Conservation (phyloP, 768 basidiomycete genomes). For the Kwoniella mangroviensis region DNA sequence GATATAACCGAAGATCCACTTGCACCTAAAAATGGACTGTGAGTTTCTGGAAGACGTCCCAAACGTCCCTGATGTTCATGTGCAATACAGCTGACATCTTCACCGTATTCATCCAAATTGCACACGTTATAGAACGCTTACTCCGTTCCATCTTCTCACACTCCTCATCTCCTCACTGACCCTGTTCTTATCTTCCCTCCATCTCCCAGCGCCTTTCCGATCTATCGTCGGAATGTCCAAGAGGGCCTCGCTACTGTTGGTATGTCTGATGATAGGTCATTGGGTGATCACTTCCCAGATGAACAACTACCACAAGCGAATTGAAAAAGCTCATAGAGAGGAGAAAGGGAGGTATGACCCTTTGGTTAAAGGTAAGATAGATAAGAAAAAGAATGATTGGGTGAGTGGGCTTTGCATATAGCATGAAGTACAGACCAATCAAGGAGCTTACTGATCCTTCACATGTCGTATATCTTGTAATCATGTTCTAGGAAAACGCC, state of each 20-base stretch:
- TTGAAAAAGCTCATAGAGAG: slow-evolving; percentile 14
- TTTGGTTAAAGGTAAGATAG: slow-evolving; percentile 21
- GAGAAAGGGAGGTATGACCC: slow-evolving; percentile 19
- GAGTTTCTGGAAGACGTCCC: not conserved
- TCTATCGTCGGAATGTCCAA: slow-evolving; percentile 29
- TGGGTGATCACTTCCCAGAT: slow-evolving; percentile 26
- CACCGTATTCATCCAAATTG: not conserved
- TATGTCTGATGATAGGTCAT: slow-evolving; percentile 34
- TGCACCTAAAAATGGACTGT: slow-evolving; percentile 23
- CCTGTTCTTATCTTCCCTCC: slow-evolving; percentile 32
- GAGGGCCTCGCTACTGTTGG: slow-evolving; percentile 33
- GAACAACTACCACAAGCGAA: slow-evolving; percentile 10
- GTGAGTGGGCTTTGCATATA: slow-evolving; percentile 10
- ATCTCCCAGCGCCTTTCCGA: slow-evolving; percentile 30
- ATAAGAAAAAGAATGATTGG: slow-evolving; percentile 34
- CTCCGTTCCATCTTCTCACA: slow-evolving; percentile 42
- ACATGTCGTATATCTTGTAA: no score
- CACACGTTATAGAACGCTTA: slow-evolving; percentile 28
- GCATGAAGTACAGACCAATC: no score
- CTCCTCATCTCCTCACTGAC: slow-evolving; percentile 31
- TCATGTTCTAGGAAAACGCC: slow-evolving; percentile 28
- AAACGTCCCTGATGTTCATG: not conserved
- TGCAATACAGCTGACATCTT: no score
- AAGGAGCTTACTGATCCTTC: no score
- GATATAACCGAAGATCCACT: slow-evolving; percentile 24